Percentiles rank a stretch among this genome's conserved stretches.
These are phyloP conservation scores for Martiniozyma asiatica DNA, from an alignment of 1,139 yeast genomes.

Conservation along the genomic window DNA sequence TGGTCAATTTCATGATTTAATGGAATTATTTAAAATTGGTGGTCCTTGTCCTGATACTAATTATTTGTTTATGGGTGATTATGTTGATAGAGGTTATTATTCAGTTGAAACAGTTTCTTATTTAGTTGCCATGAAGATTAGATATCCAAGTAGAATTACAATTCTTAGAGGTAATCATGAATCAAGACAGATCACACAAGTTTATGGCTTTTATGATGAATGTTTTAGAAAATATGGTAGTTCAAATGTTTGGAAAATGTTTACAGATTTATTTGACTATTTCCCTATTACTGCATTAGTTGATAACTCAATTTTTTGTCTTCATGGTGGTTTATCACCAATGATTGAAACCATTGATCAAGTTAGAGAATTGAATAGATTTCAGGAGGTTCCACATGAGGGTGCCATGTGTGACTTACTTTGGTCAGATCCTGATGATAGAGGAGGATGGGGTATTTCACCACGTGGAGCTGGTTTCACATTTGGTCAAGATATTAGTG, in stretches of 20 bases:
- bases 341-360: conserved; percentile 84
- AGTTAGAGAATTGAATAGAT: conserved; percentile 51
- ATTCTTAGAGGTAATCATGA: conserved; percentile 95
- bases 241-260: conserved; percentile 83
- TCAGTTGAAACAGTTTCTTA: conserved; percentile 81
- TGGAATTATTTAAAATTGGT: conserved; percentile 81
- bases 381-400: conserved; percentile 97
- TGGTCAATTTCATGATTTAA: conserved; percentile 89
- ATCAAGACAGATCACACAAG: conserved; percentile 93
- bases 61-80: conserved; percentile 79
- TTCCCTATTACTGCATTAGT: conserved; percentile 90
- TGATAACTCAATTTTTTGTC: conserved; percentile 61
- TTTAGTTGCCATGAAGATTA: conserved; percentile 69
- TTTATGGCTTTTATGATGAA: conserved; percentile 96
- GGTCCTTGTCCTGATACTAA: conserved; percentile 82
- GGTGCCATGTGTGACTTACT: conserved; percentile 97
- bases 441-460: conserved; percentile 93
- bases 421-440: conserved; percentile 97
- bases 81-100: conserved; percentile 95
- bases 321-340: conserved; percentile 95
- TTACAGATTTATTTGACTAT: conserved; percentile 73
- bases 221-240: conserved; percentile 91
- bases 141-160: conserved; percentile 90
- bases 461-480: conserved; percentile 99
- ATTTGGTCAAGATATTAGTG: conserved; percentile 80